Evolutionary conservation across 2,329 filamentous ascomycete genomes (phyloP).

Genomic region (Aspergillus pseudotamarii): DNA sequence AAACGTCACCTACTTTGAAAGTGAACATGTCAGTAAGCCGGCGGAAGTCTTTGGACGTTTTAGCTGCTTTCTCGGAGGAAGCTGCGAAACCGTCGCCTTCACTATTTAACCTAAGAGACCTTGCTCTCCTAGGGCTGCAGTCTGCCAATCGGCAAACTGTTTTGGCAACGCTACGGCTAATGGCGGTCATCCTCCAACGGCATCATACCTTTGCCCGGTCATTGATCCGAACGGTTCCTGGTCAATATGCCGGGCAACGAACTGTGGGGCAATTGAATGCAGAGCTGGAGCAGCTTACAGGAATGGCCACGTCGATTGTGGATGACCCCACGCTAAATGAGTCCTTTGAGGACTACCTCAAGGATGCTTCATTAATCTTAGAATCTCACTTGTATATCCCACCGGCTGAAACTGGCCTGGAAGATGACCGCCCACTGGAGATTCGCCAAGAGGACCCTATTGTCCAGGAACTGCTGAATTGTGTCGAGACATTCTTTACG

Average conservation of each 20-base stretch:
- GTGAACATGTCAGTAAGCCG: conserved; percentile 64
- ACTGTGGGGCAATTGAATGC: conserved; percentile 44
- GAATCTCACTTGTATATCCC: conserved; percentile 41
- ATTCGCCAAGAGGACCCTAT: conserved; percentile 66
- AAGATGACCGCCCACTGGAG: conserved; percentile 63
- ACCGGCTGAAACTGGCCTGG: conserved; percentile 30
- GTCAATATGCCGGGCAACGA: conserved; percentile 32
- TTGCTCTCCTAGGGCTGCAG: conserved; percentile 80
- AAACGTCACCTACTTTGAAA: conserved; percentile 55
- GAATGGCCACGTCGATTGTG: conserved; percentile 41
- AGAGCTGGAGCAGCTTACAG: conserved; percentile 42
- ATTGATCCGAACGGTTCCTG: conserved; percentile 62
- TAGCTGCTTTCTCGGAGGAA: conserved; percentile 75
- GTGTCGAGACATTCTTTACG: conserved; percentile 79
- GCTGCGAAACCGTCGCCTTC: conserved; percentile 78
- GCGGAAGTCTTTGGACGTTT: conserved; percentile 84
- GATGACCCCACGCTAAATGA: conserved; percentile 42
- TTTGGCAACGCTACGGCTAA: conserved; percentile 81
- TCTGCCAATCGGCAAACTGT: conserved; percentile 88
- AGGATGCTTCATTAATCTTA: conserved; percentile 56
- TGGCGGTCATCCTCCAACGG: conserved; percentile 81
- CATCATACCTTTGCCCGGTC: conserved; percentile 81
- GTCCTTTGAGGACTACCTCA: conserved; percentile 49
- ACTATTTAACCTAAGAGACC: conserved; percentile 89
- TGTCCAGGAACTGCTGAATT: conserved; percentile 53